Conservation (phyloP, 768 basidiomycete species). For the Suillus luteus region DNA sequence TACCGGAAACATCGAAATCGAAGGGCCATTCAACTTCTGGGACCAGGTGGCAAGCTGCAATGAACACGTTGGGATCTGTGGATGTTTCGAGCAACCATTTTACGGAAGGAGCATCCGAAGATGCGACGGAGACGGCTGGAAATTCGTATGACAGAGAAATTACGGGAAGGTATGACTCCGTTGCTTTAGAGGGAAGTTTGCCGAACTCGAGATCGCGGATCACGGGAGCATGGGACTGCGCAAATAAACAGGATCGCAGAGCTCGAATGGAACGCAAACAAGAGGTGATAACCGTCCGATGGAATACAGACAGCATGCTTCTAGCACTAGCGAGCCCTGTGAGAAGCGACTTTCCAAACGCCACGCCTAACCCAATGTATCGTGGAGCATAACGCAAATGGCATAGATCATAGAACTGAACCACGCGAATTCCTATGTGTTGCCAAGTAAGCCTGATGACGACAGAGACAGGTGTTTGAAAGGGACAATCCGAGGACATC, state of each 20-base stretch:
- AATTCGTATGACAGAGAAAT: constrained; percentile 9
- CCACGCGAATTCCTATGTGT: neutral
- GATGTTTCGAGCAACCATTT: constrained; percentile 23
- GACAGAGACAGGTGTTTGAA: constrained; percentile 18
- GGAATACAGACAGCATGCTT: constrained; percentile 4
- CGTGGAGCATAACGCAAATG: neutral
- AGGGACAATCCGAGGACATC: constrained; percentile 17
- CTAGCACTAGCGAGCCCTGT: neutral
- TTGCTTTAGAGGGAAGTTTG: neutral
- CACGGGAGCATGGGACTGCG: neutral
- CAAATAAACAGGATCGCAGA: neutral
- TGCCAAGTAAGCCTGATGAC: constrained; percentile 10
- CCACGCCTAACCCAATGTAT: neutral
- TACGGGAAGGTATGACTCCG: neutral
- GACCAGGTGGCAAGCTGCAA: constrained; percentile 15
- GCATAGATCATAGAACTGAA: neutral
- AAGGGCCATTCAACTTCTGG: constrained; percentile 20
- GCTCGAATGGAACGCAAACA: neutral
- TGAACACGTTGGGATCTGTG: constrained; percentile 18
- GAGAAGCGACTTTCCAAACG: neutral
- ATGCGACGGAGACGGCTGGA: neutral
- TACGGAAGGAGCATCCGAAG: constrained; percentile 16
- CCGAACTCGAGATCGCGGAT: constrained; percentile 6
- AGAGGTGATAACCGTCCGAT: neutral
- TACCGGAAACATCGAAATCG: constrained; percentile 13